Evolutionary conservation across 2,329 filamentous ascomycete genomes (phyloP).

Genomic region (Curvularia lunata): DNA sequence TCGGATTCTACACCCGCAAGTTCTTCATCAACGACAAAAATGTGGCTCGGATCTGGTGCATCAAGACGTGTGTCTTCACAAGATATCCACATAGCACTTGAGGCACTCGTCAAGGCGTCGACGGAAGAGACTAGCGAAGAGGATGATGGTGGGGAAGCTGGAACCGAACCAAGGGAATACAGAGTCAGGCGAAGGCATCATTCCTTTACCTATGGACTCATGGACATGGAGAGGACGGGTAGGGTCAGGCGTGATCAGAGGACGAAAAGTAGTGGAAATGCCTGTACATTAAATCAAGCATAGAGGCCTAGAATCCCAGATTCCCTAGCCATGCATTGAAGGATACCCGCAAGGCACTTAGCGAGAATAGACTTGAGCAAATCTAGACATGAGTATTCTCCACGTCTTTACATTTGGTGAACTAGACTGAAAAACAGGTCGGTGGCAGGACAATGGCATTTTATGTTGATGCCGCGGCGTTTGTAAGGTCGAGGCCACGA

Average conservation of each 20-base stretch:
- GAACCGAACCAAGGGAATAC: not conserved
- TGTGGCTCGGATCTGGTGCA: slow-evolving; percentile 1
- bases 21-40: slow-evolving; percentile 1
- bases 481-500: slow-evolving; percentile 7
- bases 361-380: not conserved
- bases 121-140: slow-evolving; percentile 10
- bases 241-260: slow-evolving; percentile 10
- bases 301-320: not conserved
- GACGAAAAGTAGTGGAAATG: slow-evolving; percentile 4
- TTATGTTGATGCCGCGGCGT: slow-evolving; percentile 19
- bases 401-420: not conserved
- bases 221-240: not conserved
- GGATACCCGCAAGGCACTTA: slow-evolving; percentile 2
- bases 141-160: not conserved
- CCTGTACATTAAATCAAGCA: not conserved
- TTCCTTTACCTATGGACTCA: not conserved
- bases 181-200: not conserved
- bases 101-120: slow-evolving; percentile 16
- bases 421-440: not conserved
- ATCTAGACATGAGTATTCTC: not conserved
- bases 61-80: not conserved
- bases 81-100: slow-evolving; percentile 12
- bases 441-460: not conserved
- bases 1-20: slow-evolving; percentile 7
- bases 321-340: not conserved